These are phyloP conservation scores for Talaromyces sp. DNA, from an alignment of 2,329 filamentous ascomycete genomes.

Conservation along the genomic window DNA sequence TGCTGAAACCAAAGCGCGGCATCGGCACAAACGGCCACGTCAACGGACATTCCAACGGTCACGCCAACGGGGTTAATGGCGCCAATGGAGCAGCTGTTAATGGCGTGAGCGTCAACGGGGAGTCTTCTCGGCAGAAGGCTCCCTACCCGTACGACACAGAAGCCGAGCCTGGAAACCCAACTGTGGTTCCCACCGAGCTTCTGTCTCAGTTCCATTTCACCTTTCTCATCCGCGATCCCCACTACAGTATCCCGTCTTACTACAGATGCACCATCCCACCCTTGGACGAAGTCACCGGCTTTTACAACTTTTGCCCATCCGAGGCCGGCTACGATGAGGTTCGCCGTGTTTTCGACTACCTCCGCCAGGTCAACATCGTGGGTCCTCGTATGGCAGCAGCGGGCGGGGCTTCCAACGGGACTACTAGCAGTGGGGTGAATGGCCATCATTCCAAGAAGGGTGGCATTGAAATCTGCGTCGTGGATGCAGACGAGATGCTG, in stretches of 20 bases:
- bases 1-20: conserved; percentile 54
- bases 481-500: conserved; percentile 91
- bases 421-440: conserved; percentile 16
- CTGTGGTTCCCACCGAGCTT: conserved; percentile 68
- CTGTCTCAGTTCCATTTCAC: conserved; percentile 85
- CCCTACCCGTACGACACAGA: conserved; percentile 56
- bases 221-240: conserved; percentile 95
- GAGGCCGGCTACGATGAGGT: conserved; percentile 92
- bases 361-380: conserved; percentile 62
- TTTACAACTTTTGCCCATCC: conserved; percentile 75
- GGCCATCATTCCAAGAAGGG: conserved; percentile 16
- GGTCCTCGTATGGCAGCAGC: conserved; percentile 57
- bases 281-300: conserved; percentile 73
- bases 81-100: neutral
- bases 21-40: conserved; percentile 45
- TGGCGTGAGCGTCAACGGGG: conserved; percentile 18
- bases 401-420: conserved; percentile 14
- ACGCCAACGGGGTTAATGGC: conserved; percentile 16
- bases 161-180: conserved; percentile 69
- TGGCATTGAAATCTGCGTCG: conserved; percentile 65
- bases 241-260: conserved; percentile 84
- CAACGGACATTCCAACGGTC: conserved; percentile 10
- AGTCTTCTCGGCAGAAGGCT: conserved; percentile 16
- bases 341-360: conserved; percentile 78
- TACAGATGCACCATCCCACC: conserved; percentile 92